Base-by-base conservation (phyloP, 148 eudicot genomes). In the Amaranthus hypochondriacus region DNA sequence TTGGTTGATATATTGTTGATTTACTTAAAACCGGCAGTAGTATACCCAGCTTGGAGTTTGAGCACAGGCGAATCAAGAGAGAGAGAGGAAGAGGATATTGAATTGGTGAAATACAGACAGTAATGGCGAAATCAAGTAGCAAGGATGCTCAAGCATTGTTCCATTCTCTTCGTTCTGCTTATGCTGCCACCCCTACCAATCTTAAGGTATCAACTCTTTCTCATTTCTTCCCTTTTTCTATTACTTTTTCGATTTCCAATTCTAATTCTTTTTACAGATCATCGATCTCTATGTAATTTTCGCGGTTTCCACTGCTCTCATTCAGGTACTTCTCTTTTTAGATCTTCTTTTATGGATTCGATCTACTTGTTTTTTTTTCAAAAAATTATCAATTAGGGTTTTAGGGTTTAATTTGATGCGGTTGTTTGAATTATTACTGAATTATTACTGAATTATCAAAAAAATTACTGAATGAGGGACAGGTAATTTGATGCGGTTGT, bases 111-210 rank as follows among this genome's bases (percentile, higher is more conserved):
- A 18, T 28, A 28, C 39, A 28, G 39, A 28, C 13, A 59, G 50
- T 70, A 79, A 91, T 92, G 97, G 97, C 78, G 84, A 92, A 75
- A 74, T 80, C 97, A 62, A 81, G 91, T 70, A 82, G 81, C 70
- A 90, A 87, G 79, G 97, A 92, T 51, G 96, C 96, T 6, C 93
- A 88, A 50, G 97, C 89, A 1, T 91, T 92, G 2, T 73, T 92
- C 72, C 93, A 90, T 0, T 82, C 96, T 62, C 96, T 92, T 15
- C 85, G 86, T 49, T 88, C 96, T 62, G 90, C 97, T 72, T 92
- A 90, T 67, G 75, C 81, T 5, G 86, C 89, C 74, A 89, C 98
- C 58, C 92, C 98, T 11, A 87, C 87, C 4, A 89, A 81, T 60
- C 97, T 92, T 83, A 92, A 92, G 93, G 96, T 88, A 5, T 44